Evolutionary conservation across 106 monocot genomes (phyloP).

Genomic region (Alisma plantagoaquatica): DNA sequence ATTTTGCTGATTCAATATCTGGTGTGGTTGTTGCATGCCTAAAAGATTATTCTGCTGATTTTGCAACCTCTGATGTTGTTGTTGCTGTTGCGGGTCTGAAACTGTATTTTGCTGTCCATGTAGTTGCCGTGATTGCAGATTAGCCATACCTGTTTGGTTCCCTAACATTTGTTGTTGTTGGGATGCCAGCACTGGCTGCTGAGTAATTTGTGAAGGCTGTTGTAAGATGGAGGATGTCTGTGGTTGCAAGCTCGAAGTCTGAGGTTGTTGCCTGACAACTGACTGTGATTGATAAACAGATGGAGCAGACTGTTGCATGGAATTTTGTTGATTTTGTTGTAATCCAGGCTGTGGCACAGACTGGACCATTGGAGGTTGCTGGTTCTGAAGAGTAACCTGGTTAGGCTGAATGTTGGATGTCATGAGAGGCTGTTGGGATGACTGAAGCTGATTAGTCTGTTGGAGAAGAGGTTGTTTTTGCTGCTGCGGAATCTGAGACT

Average conservation of each 20-base stretch:
- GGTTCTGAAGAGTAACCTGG: slow-evolving; percentile 37
- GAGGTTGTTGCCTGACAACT: slow-evolving; percentile 39
- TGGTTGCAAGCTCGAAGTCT: slow-evolving; percentile 29
- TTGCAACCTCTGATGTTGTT: slow-evolving; percentile 38
- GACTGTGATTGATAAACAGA: slow-evolving; percentile 44
- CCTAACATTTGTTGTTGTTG: slow-evolving; percentile 45
- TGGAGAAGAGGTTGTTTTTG: slow-evolving; percentile 48
- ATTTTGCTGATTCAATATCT: slow-evolving; percentile 37
- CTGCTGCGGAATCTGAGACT: slow-evolving; percentile 24
- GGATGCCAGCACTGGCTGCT: slow-evolving; percentile 33
- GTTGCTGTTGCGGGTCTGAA: slow-evolving; percentile 42
- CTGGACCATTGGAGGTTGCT: slow-evolving; percentile 40
- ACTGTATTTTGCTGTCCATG: slow-evolving; percentile 47
- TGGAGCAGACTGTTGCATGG: slow-evolving; percentile 40
- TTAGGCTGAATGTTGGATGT: slow-evolving; percentile 31
- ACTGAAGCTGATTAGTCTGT: slow-evolving; percentile 39
- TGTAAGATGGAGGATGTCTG: slow-evolving; percentile 39
- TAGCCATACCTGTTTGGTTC: slow-evolving; percentile 42
- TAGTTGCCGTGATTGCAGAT: slow-evolving; percentile 37
- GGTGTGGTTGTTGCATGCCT: slow-evolving; percentile 45
- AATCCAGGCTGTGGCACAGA: slow-evolving; percentile 24
- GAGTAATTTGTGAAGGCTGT: slow-evolving; percentile 29
- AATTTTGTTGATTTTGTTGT: slow-evolving; percentile 57
- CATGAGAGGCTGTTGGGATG: slow-evolving; percentile 40
- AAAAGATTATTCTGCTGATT: slow-evolving; percentile 48